Evolutionary conservation across 176 grass and related monocot genomes (phyloP).

Genomic region (Alloteropsis semialata): DNA sequence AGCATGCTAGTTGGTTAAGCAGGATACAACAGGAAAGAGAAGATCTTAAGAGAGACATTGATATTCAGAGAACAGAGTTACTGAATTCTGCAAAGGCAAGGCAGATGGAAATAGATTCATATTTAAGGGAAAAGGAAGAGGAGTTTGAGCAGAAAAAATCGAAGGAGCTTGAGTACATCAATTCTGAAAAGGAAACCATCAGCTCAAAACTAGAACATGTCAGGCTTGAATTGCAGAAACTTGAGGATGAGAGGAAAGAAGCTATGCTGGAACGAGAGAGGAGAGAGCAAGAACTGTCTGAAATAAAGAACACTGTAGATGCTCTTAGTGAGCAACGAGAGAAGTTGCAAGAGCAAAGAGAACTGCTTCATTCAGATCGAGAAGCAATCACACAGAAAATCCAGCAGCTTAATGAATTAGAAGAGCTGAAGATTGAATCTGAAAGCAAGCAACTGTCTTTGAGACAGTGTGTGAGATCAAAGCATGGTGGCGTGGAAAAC

Average conservation of each 20-base stretch:
- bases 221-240: conserved; percentile 68
- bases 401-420: conserved; percentile 68
- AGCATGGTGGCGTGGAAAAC: conserved; percentile 20
- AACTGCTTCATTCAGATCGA: conserved; percentile 69
- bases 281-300: conserved; percentile 73
- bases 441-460: conserved; percentile 70
- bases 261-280: conserved; percentile 59
- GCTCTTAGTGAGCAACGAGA: conserved; percentile 68
- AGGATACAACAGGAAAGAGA: conserved; percentile 75
- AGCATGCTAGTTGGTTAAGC: conserved; percentile 69
- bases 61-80: conserved; percentile 73
- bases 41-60: conserved; percentile 69
- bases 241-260: conserved; percentile 81
- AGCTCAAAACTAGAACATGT: conserved; percentile 59
- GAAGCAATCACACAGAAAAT: conserved; percentile 77
- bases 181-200: conserved; percentile 70
- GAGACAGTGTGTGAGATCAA: conserved; percentile 31
- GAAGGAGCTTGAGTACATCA: conserved; percentile 65
- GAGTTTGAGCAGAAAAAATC: conserved; percentile 66
- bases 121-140: conserved; percentile 68
- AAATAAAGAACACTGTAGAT: conserved; percentile 68
- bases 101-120: conserved; percentile 65
- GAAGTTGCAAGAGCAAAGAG: conserved; percentile 95
- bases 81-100: conserved; percentile 67
- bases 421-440: conserved; percentile 59